A percentile compares a stretch with the other conserved stretches of the same genome.
Evolutionary conservation across 2,329 filamentous ascomycete genomes (phyloP).

Genomic region (Xylaria digitata): DNA sequence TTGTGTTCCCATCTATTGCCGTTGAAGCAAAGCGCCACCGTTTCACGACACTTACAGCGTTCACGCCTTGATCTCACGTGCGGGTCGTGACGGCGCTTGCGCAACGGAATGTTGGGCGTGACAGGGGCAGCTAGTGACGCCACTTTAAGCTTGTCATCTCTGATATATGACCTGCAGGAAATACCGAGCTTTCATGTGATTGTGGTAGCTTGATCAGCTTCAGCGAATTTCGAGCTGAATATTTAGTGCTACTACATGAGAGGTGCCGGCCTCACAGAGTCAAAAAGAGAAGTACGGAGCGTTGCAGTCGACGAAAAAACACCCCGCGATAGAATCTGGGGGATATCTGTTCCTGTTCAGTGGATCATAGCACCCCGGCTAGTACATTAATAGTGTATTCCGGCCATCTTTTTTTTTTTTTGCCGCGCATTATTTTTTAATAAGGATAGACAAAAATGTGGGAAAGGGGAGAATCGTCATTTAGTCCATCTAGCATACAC

Average conservation of each 20-base stretch:
- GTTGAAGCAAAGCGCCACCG: neutral
- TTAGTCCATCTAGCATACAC: too few species aligned
- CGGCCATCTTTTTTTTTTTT: too few species aligned
- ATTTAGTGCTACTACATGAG: constrained; percentile 7
- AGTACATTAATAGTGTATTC: too few species aligned
- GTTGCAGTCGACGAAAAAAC: constrained; percentile 1
- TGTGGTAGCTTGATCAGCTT: neutral
- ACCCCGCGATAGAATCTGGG: neutral
- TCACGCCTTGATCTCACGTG: constrained; percentile 23
- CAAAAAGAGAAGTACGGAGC: too few species aligned
- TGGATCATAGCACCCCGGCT: too few species aligned
- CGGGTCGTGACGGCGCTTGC: constrained; percentile 17
- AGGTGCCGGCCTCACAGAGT: neutral
- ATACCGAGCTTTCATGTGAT: constrained; percentile 36
- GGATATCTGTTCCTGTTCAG: too few species aligned
- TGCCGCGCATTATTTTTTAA: too few species aligned
- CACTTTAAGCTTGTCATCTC: constrained; percentile 6
- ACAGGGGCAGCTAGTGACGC: constrained; percentile 17
- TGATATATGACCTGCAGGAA: constrained; percentile 9
- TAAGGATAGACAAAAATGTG: too few species aligned
- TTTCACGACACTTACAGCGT: neutral
- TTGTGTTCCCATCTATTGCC: neutral
- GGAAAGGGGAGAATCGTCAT: too few species aligned
- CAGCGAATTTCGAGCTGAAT: constrained; percentile 7
- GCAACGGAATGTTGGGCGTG: constrained; percentile 14